Percentiles rank a stretch among this genome's conserved stretches.
phyloP scores from a whole-genome alignment of 345 rosid species.

The Arabis hirsuta region DNA sequence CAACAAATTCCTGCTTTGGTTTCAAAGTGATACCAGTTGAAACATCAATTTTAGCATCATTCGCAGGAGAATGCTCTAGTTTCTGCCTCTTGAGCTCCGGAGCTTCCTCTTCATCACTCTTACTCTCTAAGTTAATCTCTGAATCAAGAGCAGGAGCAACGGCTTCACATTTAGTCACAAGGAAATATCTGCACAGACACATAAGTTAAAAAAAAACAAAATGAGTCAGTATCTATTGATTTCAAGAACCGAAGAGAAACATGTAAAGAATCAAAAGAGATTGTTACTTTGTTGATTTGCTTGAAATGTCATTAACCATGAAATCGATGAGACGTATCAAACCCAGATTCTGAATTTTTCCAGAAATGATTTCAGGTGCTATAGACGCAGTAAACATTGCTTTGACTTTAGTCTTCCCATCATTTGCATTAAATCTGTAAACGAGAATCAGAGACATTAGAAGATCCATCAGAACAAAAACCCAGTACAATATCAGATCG shows the following conservation, averaged over 20 bases:
- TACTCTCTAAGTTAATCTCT: conserved; percentile 53
- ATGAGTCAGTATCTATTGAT: not conserved
- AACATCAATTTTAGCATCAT: conserved; percentile 36
- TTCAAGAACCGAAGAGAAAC: not conserved
- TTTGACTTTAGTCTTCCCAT: conserved; percentile 70
- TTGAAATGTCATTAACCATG: conserved; percentile 81
- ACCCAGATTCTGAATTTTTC: conserved; percentile 75
- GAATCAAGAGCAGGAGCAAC: conserved; percentile 71
- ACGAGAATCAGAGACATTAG: not conserved
- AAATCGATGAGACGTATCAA: conserved; percentile 72
- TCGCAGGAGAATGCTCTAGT: conserved; percentile 44
- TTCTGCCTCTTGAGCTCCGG: conserved; percentile 51
- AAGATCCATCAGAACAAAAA: conserved; percentile 14
- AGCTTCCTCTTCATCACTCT: conserved; percentile 44
- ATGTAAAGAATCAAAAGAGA: not conserved
- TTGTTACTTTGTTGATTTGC: conserved; percentile 73
- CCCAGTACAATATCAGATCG: not conserved
- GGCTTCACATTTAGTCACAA: conserved; percentile 73
- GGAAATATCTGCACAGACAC: conserved; percentile 57
- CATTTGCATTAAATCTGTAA: conserved; percentile 75
- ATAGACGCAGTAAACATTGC: conserved; percentile 67
- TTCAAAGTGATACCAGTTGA: conserved; percentile 57
- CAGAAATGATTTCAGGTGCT: conserved; percentile 65
- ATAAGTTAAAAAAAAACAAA: no score
- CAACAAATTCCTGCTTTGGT: conserved; percentile 65